Percentiles rank a stretch among this genome's conserved stretches.
These are phyloP conservation scores for Aspergillus piperis DNA, from an alignment of 2,329 filamentous ascomycete species.

Conservation along the genomic window DNA sequence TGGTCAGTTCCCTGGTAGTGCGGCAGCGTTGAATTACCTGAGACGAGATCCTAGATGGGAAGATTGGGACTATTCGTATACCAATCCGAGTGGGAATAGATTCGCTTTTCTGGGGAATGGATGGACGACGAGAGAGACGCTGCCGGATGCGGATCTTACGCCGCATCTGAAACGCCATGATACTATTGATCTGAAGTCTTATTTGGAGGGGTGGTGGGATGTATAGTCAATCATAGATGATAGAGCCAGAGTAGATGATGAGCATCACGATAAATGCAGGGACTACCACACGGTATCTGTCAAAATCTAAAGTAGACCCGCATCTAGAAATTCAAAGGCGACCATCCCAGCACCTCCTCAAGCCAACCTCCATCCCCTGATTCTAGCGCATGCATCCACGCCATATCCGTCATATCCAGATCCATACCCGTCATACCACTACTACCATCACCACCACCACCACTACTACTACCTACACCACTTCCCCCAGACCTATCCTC, in stretches of 20 bases:
- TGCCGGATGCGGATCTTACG: constrained; percentile 61
- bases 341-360: neutral
- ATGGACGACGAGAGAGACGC: constrained; percentile 61
- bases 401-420: neutral
- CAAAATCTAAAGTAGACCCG: too few species aligned
- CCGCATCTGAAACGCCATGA: constrained; percentile 61
- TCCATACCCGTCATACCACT: too few species aligned
- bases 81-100: constrained; percentile 46
- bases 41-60: constrained; percentile 60
- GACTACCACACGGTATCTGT: too few species aligned
- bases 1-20: constrained; percentile 70
- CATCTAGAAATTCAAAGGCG: neutral
- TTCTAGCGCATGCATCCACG: neutral
- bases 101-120: constrained; percentile 67
- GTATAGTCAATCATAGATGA: constrained; percentile 22
- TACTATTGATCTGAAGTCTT: constrained; percentile 60
- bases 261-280: neutral
- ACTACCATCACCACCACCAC: too few species aligned
- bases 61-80: constrained; percentile 58
- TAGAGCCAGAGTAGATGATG: neutral
- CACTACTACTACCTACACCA: too few species aligned
- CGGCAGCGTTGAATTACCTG: constrained; percentile 61
- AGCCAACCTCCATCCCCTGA: neutral
- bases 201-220: constrained; percentile 71
- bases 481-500: too few species aligned